Percentiles rank a stretch among this genome's conserved stretches.
Conservation (phyloP, 2,329 filamentous ascomycete species). For the Aspergillus sp. region DNA sequence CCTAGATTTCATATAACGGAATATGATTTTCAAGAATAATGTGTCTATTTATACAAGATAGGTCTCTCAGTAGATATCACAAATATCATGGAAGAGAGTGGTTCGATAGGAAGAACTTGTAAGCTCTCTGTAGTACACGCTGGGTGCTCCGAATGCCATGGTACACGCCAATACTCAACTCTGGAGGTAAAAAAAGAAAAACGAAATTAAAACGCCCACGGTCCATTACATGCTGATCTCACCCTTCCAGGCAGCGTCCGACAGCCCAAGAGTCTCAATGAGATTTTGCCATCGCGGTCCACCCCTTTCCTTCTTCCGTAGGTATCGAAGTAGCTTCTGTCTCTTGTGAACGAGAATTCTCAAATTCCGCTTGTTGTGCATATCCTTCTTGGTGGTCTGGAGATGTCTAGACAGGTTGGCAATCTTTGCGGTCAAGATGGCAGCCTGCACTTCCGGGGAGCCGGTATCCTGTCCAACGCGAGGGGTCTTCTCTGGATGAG, state of each 20-base stretch:
- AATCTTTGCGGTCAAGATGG: constrained; percentile 92
- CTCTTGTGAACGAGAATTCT: constrained; percentile 79
- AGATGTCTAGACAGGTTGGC: constrained; percentile 70
- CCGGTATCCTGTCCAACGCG: constrained; percentile 90
- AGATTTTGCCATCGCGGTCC: constrained; percentile 86
- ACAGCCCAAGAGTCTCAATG: constrained; percentile 77
- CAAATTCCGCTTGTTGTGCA: constrained; percentile 89
- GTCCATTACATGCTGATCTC: constrained; percentile 69
- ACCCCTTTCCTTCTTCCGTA: constrained; percentile 84
- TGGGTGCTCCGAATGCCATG: neutral
- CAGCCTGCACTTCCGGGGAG: constrained; percentile 95
- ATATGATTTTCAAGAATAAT: neutral
- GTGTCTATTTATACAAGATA: constrained; percentile 10
- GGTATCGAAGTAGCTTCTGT: constrained; percentile 82
- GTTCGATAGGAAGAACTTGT: no score
- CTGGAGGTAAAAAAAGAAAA: neutral
- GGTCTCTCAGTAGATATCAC: constrained; percentile 3
- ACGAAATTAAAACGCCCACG: constrained; percentile 12
- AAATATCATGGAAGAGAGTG: no score
- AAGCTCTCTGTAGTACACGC: no score
- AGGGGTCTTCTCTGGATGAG: constrained; percentile 45
- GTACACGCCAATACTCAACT: no score
- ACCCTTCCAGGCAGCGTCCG: constrained; percentile 81
- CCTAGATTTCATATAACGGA: no score
- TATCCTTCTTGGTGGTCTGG: constrained; percentile 72